Conservation (phyloP, 805 yeast genomes). For the Ogataea neopini region DNA sequence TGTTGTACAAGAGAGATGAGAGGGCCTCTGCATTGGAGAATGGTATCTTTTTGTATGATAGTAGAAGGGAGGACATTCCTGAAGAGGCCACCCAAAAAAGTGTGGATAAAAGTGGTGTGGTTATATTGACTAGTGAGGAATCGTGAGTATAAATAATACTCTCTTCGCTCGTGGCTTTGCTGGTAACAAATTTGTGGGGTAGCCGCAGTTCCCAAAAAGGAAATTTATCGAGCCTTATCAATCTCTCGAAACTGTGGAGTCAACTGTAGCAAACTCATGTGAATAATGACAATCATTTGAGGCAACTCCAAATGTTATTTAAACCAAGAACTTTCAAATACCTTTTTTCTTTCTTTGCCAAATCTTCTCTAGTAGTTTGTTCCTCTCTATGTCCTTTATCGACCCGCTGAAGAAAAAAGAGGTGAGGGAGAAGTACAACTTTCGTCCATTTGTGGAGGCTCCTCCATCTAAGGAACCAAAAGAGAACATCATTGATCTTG, state of each 20-base stretch:
- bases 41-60: slow-evolving; percentile 50
- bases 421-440: slow-evolving; percentile 29
- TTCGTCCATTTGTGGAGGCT: slow-evolving; percentile 34
- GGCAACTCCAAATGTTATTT: too few relatives aligned
- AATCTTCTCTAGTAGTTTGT: too few relatives aligned
- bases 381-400: slow-evolving; percentile 1
- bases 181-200: not conserved
- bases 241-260: slow-evolving; percentile 9
- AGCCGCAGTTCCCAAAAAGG: slow-evolving; percentile 7
- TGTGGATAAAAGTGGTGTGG: not conserved
- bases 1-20: slow-evolving; percentile 55
- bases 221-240: not conserved
- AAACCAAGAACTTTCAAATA: too few relatives aligned
- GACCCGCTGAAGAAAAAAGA: slow-evolving; percentile 12
- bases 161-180: too few relatives aligned
- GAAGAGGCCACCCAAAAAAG: not conserved
- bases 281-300: too few relatives aligned
- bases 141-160: too few relatives aligned
- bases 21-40: slow-evolving; percentile 44
- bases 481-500: slow-evolving; percentile 32
- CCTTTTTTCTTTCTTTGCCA: too few relatives aligned
- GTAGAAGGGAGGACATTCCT: slow-evolving; percentile 20
- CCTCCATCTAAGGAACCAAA: slow-evolving; percentile 19
- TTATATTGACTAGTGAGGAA: not conserved
- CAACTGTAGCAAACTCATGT: slow-evolving; percentile 5